Evolutionary conservation across 2,329 filamentous ascomycete species (phyloP), one percentile per base, ranked within the genome.

Genomic region (Trichoderma atrobrunneum): DNA sequence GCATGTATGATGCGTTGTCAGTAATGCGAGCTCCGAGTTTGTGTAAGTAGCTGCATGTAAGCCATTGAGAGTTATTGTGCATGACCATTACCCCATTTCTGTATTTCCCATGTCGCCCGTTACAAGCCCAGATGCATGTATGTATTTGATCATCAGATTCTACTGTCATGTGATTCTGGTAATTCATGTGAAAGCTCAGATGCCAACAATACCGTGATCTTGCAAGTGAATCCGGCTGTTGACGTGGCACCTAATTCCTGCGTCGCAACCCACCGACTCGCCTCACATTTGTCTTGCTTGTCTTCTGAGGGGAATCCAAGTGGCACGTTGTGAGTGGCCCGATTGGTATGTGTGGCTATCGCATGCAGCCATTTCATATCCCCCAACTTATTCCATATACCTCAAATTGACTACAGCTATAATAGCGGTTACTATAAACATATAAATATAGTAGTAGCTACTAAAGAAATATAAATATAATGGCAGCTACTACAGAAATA

Each of bases 301-400:
- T 1, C 26, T 11, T 28, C 54, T 8, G 2, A 26, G 32, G 1
- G 11, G 63, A 0, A 0, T n/a, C 21, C 30, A 66, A 24, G 48
- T 66, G 63, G 63, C 48, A 54, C 21, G 51, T 11, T 18, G 12
- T 66, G 30, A 66, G 63, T 66, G 64, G 64, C 64, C 64, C 32
- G 30, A 66, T 66, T 57, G 1, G 63, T 30, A 66, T 36, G 48
- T 16, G 30, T n/a, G 30, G 21, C 21, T 57, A 12, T 10, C 18
- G 30, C 39, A 24, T 36, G 63, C 48, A 56, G 36, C 14, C 3
- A n/a, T 56, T 26, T 28, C n/a, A 26, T n/a, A n/a, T n/a, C n/a
- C n/a, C n/a, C n/a, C n/a, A n/a, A n/a, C n/a, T n/a, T n/a, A n/a
- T n/a, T n/a, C n/a, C n/a, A n/a, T n/a, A n/a, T n/a, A n/a, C n/a